Evolutionary conservation across 805 yeast genomes (phyloP).

Genomic region (Ogataea polymorpha): DNA sequence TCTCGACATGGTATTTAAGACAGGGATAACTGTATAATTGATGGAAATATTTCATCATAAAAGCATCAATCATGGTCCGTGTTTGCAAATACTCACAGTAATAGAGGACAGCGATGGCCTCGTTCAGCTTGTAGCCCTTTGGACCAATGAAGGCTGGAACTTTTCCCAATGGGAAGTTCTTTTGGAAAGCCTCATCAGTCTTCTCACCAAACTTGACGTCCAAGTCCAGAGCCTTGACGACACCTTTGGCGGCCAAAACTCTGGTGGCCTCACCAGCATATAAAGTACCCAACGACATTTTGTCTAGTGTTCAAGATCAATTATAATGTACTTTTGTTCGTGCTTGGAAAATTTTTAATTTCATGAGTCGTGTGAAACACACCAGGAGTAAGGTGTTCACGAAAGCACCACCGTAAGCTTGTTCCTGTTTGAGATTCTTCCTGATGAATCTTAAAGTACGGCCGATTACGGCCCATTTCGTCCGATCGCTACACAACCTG

Average conservation of each 20-base stretch:
- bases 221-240: slow-evolving; percentile 57
- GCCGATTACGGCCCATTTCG: slow-evolving; percentile 4
- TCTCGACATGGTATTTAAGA: slow-evolving; percentile 78
- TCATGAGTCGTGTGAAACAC: slow-evolving; percentile 4
- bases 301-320: slow-evolving; percentile 11
- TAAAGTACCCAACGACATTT: slow-evolving; percentile 36
- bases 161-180: slow-evolving; percentile 61
- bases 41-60: slow-evolving; percentile 55
- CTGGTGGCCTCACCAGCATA: slow-evolving; percentile 33
- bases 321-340: neutral
- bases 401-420: neutral
- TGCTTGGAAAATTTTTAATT: slow-evolving; percentile 10
- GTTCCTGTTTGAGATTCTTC: neutral
- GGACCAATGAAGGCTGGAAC: slow-evolving; percentile 70
- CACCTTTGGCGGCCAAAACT: slow-evolving; percentile 32
- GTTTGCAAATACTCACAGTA: slow-evolving; percentile 37
- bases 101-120: slow-evolving; percentile 60
- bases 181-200: slow-evolving; percentile 36
- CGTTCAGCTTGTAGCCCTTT: slow-evolving; percentile 69
- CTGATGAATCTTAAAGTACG: slow-evolving; percentile 1
- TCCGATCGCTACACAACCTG: neutral
- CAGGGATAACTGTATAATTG: slow-evolving; percentile 77
- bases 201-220: slow-evolving; percentile 42
- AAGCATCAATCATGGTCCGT: slow-evolving; percentile 8
- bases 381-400: slow-evolving; percentile 8